Evolutionary conservation across 371 early-diverging fungal genomes (phyloP).

Genomic region (Haplosporangium sp.): DNA sequence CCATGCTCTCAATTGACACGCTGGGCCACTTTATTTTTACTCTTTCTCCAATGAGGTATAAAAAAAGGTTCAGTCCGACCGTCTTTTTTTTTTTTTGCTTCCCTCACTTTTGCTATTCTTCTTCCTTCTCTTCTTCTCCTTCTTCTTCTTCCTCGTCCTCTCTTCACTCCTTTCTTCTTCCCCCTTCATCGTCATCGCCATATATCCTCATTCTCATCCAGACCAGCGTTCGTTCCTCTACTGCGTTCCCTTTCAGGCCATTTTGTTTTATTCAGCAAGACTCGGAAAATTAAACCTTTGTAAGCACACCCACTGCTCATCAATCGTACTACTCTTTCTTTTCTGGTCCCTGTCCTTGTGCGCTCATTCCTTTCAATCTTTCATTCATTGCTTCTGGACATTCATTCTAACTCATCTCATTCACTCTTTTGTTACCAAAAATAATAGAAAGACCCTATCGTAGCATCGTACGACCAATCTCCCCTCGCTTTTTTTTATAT

Average conservation of each 20-base stretch:
- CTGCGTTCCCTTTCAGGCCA: not conserved
- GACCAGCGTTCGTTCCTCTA: not conserved
- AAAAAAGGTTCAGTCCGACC: too few relatives aligned
- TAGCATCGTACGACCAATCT: not conserved
- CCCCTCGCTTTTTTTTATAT: not conserved
- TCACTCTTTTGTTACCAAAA: not conserved
- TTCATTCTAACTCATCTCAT: not conserved
- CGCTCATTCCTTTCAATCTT: too few relatives aligned
- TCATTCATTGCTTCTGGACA: too few relatives aligned
- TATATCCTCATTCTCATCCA: slow-evolving; percentile 1
- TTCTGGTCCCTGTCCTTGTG: too few relatives aligned
- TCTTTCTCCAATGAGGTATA: too few relatives aligned
- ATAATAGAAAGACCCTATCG: not conserved
- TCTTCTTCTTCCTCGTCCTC: not conserved
- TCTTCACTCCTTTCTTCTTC: slow-evolving; percentile 1
- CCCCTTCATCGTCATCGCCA: not conserved
- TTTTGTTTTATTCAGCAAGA: too few relatives aligned
- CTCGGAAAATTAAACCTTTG: too few relatives aligned
- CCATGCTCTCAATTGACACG: too few relatives aligned
- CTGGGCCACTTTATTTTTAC: too few relatives aligned
- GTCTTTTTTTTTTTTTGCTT: not conserved
- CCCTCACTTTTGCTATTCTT: not conserved
- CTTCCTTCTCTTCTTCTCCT: not conserved
- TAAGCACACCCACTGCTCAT: too few relatives aligned
- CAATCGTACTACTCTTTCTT: too few relatives aligned